Evolutionary conservation across 2,329 filamentous ascomycete genomes (phyloP).

Genomic region (Proliferodiscus dingleyae): DNA sequence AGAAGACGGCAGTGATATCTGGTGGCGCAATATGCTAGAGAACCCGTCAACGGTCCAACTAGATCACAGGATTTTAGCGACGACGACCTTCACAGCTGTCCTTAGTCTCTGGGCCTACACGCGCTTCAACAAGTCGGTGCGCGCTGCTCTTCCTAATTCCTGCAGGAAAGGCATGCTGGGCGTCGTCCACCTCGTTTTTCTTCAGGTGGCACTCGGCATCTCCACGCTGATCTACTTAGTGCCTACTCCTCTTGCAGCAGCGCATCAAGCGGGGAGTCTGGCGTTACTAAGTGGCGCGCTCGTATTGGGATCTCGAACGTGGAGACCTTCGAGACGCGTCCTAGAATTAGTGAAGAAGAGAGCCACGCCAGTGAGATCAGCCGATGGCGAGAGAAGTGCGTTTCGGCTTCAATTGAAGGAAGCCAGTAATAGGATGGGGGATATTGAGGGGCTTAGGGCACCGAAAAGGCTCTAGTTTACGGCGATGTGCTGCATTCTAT

Average conservation of each 20-base stretch:
- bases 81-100: constrained; percentile 79
- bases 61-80: constrained; percentile 88
- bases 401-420: too few relatives aligned
- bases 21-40: constrained; percentile 97
- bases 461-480: not conserved
- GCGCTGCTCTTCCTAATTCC: constrained; percentile 53
- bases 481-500: not conserved
- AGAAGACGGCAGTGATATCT: constrained; percentile 74
- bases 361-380: too few relatives aligned
- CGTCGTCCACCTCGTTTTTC: constrained; percentile 72
- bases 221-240: constrained; percentile 91
- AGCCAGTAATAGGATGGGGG: too few relatives aligned
- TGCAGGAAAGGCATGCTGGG: constrained; percentile 69
- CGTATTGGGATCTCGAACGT: constrained; percentile 72
- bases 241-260: constrained; percentile 78
- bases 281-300: constrained; percentile 78
- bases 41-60: constrained; percentile 95
- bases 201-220: constrained; percentile 86
- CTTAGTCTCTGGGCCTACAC: constrained; percentile 77
- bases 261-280: constrained; percentile 87
- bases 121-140: constrained; percentile 55
- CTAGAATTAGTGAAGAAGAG: constrained; percentile 50
- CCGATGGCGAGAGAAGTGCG: too few relatives aligned
- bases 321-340: constrained; percentile 64
- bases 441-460: not conserved